These are phyloP conservation scores for Fomitopsis schrenkii DNA, from an alignment of 1,284 basidiomycete species.

Conservation along the genomic window DNA sequence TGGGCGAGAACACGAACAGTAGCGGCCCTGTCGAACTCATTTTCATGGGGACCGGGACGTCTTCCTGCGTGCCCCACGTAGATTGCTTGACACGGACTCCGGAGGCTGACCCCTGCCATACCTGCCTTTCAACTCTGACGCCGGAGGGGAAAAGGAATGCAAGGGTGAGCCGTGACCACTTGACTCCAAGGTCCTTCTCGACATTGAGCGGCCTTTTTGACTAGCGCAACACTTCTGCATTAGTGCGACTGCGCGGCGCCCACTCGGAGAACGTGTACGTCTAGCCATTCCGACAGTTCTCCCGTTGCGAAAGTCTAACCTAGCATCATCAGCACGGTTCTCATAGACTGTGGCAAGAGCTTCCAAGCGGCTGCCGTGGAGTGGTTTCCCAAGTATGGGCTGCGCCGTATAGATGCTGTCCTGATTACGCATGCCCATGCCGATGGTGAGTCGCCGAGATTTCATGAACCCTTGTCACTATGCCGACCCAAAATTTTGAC, in stretches of 20 bases:
- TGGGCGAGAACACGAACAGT: constrained; percentile 8
- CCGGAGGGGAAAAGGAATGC: constrained; percentile 72
- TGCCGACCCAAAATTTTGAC: constrained; percentile 7
- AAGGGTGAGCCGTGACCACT: constrained; percentile 28
- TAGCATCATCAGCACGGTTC: constrained; percentile 49
- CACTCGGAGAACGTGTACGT: constrained; percentile 53
- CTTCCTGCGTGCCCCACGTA: constrained; percentile 61
- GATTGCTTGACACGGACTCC: constrained; percentile 60
- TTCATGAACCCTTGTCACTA: constrained; percentile 1
- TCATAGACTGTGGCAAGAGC: constrained; percentile 81
- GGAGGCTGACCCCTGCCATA: constrained; percentile 45
- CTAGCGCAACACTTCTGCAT: constrained; percentile 67
- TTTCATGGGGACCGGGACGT: constrained; percentile 76
- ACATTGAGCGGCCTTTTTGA: constrained; percentile 2
- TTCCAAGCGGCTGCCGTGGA: constrained; percentile 74
- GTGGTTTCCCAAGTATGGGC: constrained; percentile 74
- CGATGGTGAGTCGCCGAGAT: constrained; percentile 47
- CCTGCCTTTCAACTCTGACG: constrained; percentile 63
- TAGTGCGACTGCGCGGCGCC: constrained; percentile 48
- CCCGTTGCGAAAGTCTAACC: not conserved
- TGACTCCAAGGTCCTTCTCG: not conserved
- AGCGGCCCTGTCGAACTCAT: constrained; percentile 49
- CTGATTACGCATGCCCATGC: constrained; percentile 79
- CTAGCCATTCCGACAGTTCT: not conserved
- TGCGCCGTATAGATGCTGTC: constrained; percentile 74